These are phyloP conservation scores for Echium plantagineum DNA, from an alignment of 257 asterid genomes.

Conservation along the genomic window DNA sequence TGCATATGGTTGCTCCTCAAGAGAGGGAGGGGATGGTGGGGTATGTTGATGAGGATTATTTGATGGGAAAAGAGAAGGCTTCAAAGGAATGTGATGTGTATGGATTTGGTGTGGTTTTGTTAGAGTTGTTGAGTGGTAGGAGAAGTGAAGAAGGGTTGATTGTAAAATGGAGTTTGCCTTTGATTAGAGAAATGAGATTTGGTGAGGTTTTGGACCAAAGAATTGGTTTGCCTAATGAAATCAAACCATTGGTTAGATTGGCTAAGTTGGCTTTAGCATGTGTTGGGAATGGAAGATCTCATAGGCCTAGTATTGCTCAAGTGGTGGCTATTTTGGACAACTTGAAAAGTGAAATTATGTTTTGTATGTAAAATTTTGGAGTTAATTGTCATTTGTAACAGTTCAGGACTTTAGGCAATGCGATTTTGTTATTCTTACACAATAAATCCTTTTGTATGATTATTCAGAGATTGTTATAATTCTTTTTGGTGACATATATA, in stretches of 20 bases:
- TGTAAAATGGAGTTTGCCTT: constrained; percentile 63
- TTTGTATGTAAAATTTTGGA: not conserved
- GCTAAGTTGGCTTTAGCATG: constrained; percentile 70
- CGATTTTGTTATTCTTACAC: too few species aligned
- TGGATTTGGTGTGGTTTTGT: constrained; percentile 69
- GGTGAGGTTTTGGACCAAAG: constrained; percentile 63
- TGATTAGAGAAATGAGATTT: constrained; percentile 45
- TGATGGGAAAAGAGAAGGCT: constrained; percentile 31
- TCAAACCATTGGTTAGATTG: constrained; percentile 47
- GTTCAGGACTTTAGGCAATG: too few species aligned
- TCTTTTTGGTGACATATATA: too few species aligned
- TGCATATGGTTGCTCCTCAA: constrained; percentile 43
- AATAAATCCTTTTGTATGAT: too few species aligned
- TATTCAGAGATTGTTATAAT: too few species aligned
- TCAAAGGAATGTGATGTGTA: constrained; percentile 73
- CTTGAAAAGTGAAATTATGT: constrained; percentile 31
- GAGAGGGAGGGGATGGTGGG: constrained; percentile 44
- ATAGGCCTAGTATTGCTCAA: constrained; percentile 50
- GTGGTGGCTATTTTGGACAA: constrained; percentile 44
- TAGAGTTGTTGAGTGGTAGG: constrained; percentile 77
- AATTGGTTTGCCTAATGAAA: constrained; percentile 32
- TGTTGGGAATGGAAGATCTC: constrained; percentile 53
- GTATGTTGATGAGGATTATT: constrained; percentile 53
- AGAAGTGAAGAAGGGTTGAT: constrained; percentile 36
- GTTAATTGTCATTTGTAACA: too few species aligned